Evolutionary conservation across 345 rosid species (phyloP).

Genomic region (Eucalyptus leucophloia): DNA sequence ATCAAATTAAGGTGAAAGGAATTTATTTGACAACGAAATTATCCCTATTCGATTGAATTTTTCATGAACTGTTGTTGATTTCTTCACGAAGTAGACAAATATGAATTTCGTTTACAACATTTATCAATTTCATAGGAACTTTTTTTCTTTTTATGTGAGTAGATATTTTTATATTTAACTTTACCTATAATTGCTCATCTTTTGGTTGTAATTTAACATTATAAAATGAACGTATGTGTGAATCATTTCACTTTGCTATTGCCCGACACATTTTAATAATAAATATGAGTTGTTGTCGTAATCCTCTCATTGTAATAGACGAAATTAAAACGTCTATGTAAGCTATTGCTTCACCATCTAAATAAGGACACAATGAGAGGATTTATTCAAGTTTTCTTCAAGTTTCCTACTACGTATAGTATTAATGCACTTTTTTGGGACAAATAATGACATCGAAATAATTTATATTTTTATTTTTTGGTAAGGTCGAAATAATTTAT

Average conservation of each 20-base stretch:
- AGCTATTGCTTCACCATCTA: background rate
- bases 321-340: background rate
- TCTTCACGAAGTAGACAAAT: background rate
- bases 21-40: background rate
- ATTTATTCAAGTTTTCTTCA: background rate
- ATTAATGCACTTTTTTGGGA: background rate
- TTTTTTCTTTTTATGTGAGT: background rate
- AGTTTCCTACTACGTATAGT: background rate
- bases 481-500: no score
- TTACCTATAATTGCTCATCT: background rate
- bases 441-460: background rate
- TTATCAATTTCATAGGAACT: background rate
- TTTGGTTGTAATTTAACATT: background rate
- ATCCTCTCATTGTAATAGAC: background rate
- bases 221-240: background rate
- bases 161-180: background rate
- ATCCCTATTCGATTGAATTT: background rate
- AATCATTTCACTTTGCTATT: background rate
- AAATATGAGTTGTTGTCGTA: background rate
- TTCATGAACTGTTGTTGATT: background rate
- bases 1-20: background rate
- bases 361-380: background rate
- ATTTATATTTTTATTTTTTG: no score
- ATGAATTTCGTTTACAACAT: background rate
- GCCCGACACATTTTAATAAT: background rate